phyloP scores from a whole-genome alignment of 129 eudicot genomes.

The Centrapalus pauciflorus region DNA sequence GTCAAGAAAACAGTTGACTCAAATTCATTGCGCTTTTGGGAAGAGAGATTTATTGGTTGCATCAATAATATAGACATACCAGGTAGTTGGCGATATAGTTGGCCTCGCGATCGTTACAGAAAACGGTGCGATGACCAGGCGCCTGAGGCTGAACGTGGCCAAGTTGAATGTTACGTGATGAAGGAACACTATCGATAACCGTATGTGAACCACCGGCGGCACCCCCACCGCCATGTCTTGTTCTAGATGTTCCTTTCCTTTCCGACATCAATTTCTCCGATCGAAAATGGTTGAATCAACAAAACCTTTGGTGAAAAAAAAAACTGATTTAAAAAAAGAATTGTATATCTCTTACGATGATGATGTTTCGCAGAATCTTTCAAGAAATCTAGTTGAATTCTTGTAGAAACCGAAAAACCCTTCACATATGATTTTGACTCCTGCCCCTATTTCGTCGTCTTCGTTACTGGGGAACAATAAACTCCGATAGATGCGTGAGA shows the following conservation, averaged over 20 bases:
- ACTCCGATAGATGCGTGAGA: constrained; percentile 19
- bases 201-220: constrained; percentile 23
- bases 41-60: neutral
- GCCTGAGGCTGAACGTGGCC: constrained; percentile 94
- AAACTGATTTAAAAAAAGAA: neutral
- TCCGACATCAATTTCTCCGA: constrained; percentile 36
- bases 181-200: constrained; percentile 21
- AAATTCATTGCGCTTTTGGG: neutral
- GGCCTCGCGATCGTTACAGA: constrained; percentile 86
- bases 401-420: constrained; percentile 10
- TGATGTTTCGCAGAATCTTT: neutral
- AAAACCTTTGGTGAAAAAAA: constrained; percentile 8
- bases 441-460: constrained; percentile 12
- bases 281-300: constrained; percentile 26
- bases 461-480: constrained; percentile 11
- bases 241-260: constrained; percentile 48
- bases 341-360: neutral
- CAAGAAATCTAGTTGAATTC: constrained; percentile 24
- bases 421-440: neutral
- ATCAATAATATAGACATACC: constrained; percentile 25
- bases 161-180: constrained; percentile 54
- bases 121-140: constrained; percentile 86
- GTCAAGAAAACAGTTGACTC: neutral
- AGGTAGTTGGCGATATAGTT: constrained; percentile 66
- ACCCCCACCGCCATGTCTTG: constrained; percentile 30